Percentiles rank a stretch among this genome's conserved stretches.
These are phyloP conservation scores for Wallemia ichthyophaga DNA, from an alignment of 1,284 basidiomycete species.

Conservation along the genomic window DNA sequence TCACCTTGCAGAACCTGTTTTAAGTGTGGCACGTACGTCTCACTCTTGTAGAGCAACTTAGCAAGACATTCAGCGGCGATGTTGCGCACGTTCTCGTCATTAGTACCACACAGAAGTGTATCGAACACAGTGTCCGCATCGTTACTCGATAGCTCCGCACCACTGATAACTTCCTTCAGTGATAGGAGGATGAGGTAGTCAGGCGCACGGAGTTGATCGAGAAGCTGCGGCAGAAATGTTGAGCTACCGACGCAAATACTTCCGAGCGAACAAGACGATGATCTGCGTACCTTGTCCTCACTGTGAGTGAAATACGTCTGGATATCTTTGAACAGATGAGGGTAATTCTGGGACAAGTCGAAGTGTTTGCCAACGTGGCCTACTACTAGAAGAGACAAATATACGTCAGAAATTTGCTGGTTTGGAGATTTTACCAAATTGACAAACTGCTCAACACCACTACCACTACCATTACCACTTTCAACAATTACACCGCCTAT, in stretches of 20 bases:
- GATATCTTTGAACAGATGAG: constrained; percentile 38
- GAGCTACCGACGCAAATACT: constrained; percentile 83
- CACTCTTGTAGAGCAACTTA: constrained; percentile 19
- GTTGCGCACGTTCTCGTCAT: constrained; percentile 72
- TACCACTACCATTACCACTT: not conserved
- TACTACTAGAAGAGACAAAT: not conserved
- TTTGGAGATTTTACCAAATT: not conserved
- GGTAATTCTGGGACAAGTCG: constrained; percentile 21
- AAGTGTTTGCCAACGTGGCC: not conserved
- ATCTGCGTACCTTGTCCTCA: constrained; percentile 52
- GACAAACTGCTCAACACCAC: not conserved
- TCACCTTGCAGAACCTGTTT: not conserved
- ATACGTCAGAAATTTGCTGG: not conserved
- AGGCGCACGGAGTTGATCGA: constrained; percentile 34
- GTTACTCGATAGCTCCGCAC: constrained; percentile 26
- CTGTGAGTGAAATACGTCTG: constrained; percentile 42
- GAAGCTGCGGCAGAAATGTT: constrained; percentile 53
- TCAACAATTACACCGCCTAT: constrained; percentile 42
- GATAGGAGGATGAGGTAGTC: constrained; percentile 59
- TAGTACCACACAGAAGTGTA: constrained; percentile 20
- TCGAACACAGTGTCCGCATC: not conserved
- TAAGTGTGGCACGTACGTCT: not conserved
- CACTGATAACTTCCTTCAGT: constrained; percentile 80
- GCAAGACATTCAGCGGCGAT: constrained; percentile 90
- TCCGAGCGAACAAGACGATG: constrained; percentile 23